Evolutionary conservation across 768 basidiomycete species (phyloP).

Genomic region (Collybia sp.): DNA sequence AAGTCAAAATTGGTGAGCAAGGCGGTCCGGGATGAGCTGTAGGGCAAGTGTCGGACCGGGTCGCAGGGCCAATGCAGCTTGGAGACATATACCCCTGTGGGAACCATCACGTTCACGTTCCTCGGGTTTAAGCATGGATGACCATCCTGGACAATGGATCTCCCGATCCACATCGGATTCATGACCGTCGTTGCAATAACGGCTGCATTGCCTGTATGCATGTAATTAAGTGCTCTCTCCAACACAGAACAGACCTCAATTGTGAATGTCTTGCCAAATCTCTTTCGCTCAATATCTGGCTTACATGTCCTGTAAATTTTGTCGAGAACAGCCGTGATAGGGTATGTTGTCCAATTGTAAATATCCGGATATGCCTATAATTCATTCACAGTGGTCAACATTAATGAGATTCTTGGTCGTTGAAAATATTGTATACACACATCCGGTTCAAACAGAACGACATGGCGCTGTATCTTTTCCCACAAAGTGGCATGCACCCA

Average conservation of each 20-base stretch:
- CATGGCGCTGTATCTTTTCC: neutral
- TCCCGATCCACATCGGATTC: constrained; percentile 3
- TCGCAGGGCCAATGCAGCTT: neutral
- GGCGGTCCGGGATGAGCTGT: neutral
- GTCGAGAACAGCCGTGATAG: neutral
- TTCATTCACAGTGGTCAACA: neutral
- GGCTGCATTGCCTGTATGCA: constrained; percentile 1
- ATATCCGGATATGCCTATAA: constrained; percentile 1
- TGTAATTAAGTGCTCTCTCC: neutral
- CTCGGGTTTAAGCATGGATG: constrained; percentile 1
- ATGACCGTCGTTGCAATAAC: constrained; percentile 2
- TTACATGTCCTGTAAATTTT: neutral
- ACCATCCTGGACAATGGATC: neutral
- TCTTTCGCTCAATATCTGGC: too few species aligned
- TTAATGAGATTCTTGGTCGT: neutral
- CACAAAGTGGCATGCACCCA: neutral
- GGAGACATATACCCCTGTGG: neutral
- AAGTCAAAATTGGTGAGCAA: neutral
- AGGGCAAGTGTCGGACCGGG: neutral
- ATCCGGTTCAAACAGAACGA: neutral
- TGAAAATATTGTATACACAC: neutral
- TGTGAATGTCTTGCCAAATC: neutral
- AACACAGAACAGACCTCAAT: neutral
- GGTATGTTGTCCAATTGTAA: constrained; percentile 1
- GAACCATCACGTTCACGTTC: neutral